Evolutionary conservation across 2,329 filamentous ascomycete genomes (phyloP), one percentile per base, ranked within the genome.

Genomic region (Shiraia bambusicola): DNA sequence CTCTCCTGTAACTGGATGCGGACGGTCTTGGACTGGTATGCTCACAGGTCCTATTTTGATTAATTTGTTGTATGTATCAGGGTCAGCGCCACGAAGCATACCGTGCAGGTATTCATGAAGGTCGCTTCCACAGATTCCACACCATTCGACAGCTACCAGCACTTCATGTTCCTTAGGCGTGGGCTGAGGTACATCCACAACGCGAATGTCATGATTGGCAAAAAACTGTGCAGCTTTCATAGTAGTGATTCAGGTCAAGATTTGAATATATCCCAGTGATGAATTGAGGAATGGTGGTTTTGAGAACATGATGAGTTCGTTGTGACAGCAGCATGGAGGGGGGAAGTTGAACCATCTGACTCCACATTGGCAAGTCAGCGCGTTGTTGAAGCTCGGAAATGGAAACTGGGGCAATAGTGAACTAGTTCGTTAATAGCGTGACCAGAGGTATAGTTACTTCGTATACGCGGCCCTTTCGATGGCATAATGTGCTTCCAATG

Each of bases 191-290:
- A 63, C 47, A 7, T 65, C 54, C 9, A 46, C 43, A 10, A 65
- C 50, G 11, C 61, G 56, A 14, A 67, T 51, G 34, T 63, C 58
- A 2, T 45, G 33, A 13, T 45, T 34, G 14, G 49, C 61, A 29
- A 53, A 64, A 40, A 56, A 66, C 17, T 60, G 54, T 33, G 59
- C 63, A 34, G 63, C 63, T 55, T 60, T 60, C 63, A 67, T 65
- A 28, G 66, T 65, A 28, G 19, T 54, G 34, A 25, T 10, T n/a
- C 19, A 28, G 9, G 17, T 19, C 15, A 27, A 32, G 24, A 17
- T 13, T 17, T 37, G 28, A 10, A 36, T 2, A 14, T n/a, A 15
- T 15, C 12, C n/a, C n/a, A 27, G 25, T 27, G 25, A 27, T 27
- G 7, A 27, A 12, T 7, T 12, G 12, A 8, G 25, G 25, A 27